phyloP scores from a whole-genome alignment of 2,329 filamentous ascomycete genomes.

The Ophiostoma piceae region DNA sequence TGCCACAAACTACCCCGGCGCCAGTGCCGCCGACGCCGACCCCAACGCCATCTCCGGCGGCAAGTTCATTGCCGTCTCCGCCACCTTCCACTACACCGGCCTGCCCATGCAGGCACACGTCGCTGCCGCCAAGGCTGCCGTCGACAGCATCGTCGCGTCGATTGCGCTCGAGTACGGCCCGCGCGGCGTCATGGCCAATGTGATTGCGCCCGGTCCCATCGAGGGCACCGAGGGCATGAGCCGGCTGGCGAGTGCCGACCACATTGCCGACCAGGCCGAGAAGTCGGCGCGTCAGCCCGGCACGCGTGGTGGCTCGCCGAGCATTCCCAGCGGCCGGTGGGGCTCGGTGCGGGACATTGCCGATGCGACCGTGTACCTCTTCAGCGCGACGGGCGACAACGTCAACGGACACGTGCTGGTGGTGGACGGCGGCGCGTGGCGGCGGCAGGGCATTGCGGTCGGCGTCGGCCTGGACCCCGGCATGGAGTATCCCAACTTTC shows the following conservation, averaged over 20 bases:
- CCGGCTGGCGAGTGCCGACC: constrained; percentile 45
- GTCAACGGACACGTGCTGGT: constrained; percentile 79
- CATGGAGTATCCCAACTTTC: constrained; percentile 51
- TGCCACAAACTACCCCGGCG: constrained; percentile 42
- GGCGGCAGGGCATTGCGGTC: constrained; percentile 42
- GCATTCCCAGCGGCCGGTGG: constrained; percentile 68
- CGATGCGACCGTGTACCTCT: constrained; percentile 84
- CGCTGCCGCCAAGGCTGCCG: constrained; percentile 82
- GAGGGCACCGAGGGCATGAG: constrained; percentile 75
- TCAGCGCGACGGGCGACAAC: constrained; percentile 79
- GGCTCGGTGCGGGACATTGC: constrained; percentile 83
- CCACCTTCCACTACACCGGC: constrained; percentile 85
- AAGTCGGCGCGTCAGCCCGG: constrained; percentile 26
- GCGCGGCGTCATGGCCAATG: constrained; percentile 77
- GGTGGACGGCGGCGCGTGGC: constrained; percentile 60
- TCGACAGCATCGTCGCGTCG: constrained; percentile 76
- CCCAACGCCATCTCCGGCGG: constrained; percentile 55
- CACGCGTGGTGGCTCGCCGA: constrained; percentile 36
- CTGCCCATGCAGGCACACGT: constrained; percentile 83
- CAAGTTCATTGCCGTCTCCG: constrained; percentile 83
- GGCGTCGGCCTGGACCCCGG: constrained; percentile 44
- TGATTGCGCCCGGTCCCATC: constrained; percentile 84
- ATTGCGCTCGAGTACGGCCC: constrained; percentile 88
- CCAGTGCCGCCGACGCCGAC: constrained; percentile 45
- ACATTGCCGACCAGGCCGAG: constrained; percentile 23